Conservation (phyloP, 169 alveolate species). For the Plasmodium gaboni region DNA sequence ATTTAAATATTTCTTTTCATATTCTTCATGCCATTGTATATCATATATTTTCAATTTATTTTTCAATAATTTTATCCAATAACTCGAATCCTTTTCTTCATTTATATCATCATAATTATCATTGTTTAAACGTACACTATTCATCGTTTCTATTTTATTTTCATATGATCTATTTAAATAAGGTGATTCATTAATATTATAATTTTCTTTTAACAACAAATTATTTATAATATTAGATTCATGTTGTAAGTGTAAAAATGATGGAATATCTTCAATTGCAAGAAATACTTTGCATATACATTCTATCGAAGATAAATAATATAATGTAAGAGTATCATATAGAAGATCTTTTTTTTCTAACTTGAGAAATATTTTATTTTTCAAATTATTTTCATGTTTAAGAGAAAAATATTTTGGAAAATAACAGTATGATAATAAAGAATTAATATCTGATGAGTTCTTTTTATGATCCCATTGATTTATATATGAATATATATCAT, state of each 20-base stretch:
- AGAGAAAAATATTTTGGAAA: conserved; percentile 10
- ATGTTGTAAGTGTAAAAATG: conserved; percentile 49
- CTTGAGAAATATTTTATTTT: conserved; percentile 22
- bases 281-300: conserved; percentile 36
- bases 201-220: no score
- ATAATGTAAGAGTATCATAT: conserved; percentile 23
- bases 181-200: background rate
- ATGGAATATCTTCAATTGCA: conserved; percentile 52
- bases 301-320: conserved; percentile 44
- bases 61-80: conserved; percentile 25
- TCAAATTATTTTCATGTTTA: background rate
- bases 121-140: background rate
- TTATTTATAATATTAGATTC: background rate
- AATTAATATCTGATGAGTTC: background rate
- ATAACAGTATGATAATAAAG: background rate
- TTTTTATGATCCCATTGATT: background rate
- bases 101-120: background rate
- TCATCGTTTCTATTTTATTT: background rate
- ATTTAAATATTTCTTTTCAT: conserved; percentile 59
- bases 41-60: conserved; percentile 55
- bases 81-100: background rate
- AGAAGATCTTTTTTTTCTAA: conserved; percentile 42
- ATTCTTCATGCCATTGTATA: conserved; percentile 73
- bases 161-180: conserved; percentile 1
- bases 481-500: background rate